phyloP scores from a whole-genome alignment of 305 asterid species.

The Ajuga reptans region DNA sequence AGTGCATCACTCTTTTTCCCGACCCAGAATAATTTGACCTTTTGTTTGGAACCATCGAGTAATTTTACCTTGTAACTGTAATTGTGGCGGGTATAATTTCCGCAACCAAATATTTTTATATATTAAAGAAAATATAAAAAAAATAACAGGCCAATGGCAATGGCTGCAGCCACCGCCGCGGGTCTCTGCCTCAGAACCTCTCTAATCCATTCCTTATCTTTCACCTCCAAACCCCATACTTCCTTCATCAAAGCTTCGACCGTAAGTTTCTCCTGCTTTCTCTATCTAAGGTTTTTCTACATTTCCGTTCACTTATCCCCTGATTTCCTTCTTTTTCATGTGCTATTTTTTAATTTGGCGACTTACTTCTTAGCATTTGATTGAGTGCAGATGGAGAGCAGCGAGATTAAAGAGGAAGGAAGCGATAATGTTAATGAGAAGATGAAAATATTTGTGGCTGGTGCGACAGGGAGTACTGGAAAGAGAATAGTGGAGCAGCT shows the following conservation, averaged over 20 bases:
- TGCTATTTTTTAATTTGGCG: neutral
- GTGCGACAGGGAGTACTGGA: conserved; percentile 91
- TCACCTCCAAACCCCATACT: conserved; percentile 27
- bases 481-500: conserved; percentile 95
- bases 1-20: too few species aligned
- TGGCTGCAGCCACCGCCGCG: conserved; percentile 32
- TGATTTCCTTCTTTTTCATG: neutral
- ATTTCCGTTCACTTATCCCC: neutral
- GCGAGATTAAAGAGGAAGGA: conserved; percentile 46
- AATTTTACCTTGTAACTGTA: too few species aligned
- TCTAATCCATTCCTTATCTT: conserved; percentile 24
- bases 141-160: conserved; percentile 26
- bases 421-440: conserved; percentile 28
- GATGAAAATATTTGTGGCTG: conserved; percentile 82
- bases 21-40: too few species aligned
- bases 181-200: conserved; percentile 34
- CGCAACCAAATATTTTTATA: neutral
- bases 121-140: neutral
- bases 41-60: too few species aligned
- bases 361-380: neutral
- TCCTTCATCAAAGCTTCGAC: conserved; percentile 43
- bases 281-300: neutral
- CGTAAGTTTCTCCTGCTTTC: conserved; percentile 17
- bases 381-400: conserved; percentile 50
- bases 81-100: conserved; percentile 36